phyloP scores from a whole-genome alignment of 1,284 basidiomycete species.

The Ganoderma sinense region DNA sequence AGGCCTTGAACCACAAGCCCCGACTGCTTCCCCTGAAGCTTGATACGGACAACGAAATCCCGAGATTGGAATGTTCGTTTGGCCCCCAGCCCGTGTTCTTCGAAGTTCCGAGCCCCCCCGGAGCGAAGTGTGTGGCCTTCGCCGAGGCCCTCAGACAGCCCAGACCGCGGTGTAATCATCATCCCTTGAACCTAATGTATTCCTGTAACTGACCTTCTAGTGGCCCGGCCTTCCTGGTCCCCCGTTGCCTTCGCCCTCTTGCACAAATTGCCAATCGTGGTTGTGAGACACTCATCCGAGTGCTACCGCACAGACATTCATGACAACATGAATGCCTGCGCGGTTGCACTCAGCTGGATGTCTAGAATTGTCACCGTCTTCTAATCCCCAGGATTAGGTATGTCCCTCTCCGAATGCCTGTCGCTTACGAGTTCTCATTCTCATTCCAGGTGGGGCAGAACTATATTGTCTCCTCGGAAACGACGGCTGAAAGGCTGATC shows the following conservation, averaged over 20 bases:
- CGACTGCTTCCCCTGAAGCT: not conserved
- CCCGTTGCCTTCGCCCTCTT: not conserved
- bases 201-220: too few species aligned
- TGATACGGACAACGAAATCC: not conserved
- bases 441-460: too few species aligned
- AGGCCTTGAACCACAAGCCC: not conserved
- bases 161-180: too few species aligned
- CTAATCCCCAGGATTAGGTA: not conserved
- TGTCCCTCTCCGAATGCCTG: not conserved
- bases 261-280: not conserved
- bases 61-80: not conserved
- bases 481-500: too few species aligned
- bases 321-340: slow-evolving; percentile 36
- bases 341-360: slow-evolving; percentile 26
- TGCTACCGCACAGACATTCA: slow-evolving; percentile 32
- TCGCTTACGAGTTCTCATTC: too few species aligned
- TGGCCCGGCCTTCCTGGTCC: not conserved
- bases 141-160: too few species aligned
- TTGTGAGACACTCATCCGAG: slow-evolving; percentile 11
- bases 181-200: too few species aligned
- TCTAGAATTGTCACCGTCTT: not conserved
- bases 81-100: not conserved
- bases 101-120: too few species aligned
- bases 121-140: too few species aligned
- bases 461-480: too few species aligned